Conservation (phyloP, 257 asterid genomes). For the Solanum lycopersicoides region DNA sequence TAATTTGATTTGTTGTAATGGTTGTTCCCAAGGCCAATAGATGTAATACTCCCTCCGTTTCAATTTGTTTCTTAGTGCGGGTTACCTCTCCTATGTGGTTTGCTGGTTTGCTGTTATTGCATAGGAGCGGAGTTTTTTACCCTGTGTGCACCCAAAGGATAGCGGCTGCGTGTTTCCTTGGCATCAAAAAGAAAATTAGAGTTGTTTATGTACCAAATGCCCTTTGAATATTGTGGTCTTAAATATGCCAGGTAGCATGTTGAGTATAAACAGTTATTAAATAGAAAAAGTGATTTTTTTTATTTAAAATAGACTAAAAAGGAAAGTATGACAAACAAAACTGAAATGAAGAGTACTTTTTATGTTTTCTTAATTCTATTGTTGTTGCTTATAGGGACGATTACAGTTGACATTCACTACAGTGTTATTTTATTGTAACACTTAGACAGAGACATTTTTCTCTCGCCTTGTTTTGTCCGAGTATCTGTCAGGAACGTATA, state of each 20-base stretch:
- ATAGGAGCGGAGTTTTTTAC: not conserved
- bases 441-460: not conserved
- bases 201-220: not conserved
- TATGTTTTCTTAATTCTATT: not conserved
- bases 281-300: not conserved
- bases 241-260: not conserved
- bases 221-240: not conserved
- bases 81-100: not conserved
- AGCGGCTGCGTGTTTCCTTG: not conserved
- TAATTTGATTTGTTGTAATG: not conserved
- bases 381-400: not conserved
- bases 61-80: not conserved
- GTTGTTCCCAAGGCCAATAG: not conserved
- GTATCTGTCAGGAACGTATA: not conserved
- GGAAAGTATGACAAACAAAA: not conserved
- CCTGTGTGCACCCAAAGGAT: not conserved
- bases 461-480: not conserved
- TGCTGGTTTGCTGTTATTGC: not conserved
- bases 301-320: not conserved
- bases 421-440: not conserved
- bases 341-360: not conserved
- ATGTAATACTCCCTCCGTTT: not conserved
- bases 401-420: not conserved
- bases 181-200: not conserved
- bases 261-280: not conserved